A percentile compares a stretch with the other conserved stretches of the same genome.
Conservation (phyloP, 129 eudicot species). For the Chrysanthemum seticuspe region DNA sequence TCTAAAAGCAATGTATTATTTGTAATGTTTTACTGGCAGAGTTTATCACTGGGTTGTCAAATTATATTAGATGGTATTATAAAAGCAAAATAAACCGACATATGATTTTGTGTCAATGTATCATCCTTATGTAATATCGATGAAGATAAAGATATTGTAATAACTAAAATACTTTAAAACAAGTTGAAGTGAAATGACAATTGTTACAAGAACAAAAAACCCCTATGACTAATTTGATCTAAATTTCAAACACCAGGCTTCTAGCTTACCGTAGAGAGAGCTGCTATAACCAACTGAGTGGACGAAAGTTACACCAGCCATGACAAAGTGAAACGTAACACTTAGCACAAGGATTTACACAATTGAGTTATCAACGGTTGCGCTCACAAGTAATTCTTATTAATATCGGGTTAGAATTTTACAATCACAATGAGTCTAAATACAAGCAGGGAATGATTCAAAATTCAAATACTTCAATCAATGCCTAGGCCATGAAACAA, state of each 20-base stretch:
- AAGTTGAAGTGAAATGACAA: background rate
- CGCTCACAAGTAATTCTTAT: background rate
- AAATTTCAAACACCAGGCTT: background rate
- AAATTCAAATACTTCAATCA: too few species aligned
- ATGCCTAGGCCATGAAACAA: too few species aligned
- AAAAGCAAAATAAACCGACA: background rate
- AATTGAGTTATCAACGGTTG: too few species aligned
- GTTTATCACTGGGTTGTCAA: background rate
- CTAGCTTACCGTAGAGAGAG: background rate
- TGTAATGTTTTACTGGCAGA: background rate
- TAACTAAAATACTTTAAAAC: background rate
- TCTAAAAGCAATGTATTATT: background rate
- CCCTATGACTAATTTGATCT: background rate
- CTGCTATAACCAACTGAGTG: too few species aligned
- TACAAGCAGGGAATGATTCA: background rate
- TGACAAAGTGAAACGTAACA: too few species aligned
- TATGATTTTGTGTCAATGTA: background rate
- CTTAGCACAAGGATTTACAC: too few species aligned
- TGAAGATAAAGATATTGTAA: background rate
- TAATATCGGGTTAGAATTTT: background rate
- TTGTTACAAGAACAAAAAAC: background rate
- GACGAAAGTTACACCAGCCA: too few species aligned
- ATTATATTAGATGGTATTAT: background rate
- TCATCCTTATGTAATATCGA: too few species aligned
- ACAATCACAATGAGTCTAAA: background rate